Conservation (phyloP, 129 eudicot genomes). For the Tanacetum coccineum region DNA sequence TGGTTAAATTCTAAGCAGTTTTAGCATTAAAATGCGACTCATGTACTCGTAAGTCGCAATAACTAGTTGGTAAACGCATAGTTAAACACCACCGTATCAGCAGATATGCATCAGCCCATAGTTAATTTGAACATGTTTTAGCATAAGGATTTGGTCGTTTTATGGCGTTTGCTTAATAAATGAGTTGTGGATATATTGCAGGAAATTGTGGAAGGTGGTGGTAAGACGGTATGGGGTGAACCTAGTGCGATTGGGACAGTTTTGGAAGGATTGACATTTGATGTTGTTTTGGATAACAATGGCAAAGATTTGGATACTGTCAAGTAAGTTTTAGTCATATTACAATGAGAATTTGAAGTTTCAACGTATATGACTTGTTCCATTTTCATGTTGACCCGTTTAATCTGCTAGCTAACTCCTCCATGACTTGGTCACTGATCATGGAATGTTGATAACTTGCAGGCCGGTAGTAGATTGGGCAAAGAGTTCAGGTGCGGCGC, state of each 20-base stretch:
- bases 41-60: not conserved
- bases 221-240: constrained; percentile 84
- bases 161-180: not conserved
- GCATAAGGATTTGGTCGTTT: not conserved
- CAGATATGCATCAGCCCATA: too few relatives aligned
- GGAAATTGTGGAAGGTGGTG: constrained; percentile 94
- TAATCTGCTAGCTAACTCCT: not conserved
- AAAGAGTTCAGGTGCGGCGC: constrained; percentile 64
- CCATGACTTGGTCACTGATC: not conserved
- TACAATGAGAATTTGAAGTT: constrained; percentile 34
- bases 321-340: constrained; percentile 76
- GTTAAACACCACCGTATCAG: not conserved
- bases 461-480: constrained; percentile 96
- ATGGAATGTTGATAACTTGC: constrained; percentile 3
- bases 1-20: not conserved
- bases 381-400: not conserved
- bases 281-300: constrained; percentile 94
- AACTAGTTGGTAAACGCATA: too few relatives aligned
- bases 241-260: constrained; percentile 69
- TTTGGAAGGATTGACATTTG: constrained; percentile 63
- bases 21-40: not conserved
- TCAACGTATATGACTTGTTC: not conserved
- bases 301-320: constrained; percentile 97
- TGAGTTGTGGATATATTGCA: constrained; percentile 24
- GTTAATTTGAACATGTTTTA: not conserved